A percentile compares a stretch with the other conserved stretches of the same genome.
phyloP scores from a whole-genome alignment of 192 early-diverging fungal species.

The Thoreauomyces humboldtii region DNA sequence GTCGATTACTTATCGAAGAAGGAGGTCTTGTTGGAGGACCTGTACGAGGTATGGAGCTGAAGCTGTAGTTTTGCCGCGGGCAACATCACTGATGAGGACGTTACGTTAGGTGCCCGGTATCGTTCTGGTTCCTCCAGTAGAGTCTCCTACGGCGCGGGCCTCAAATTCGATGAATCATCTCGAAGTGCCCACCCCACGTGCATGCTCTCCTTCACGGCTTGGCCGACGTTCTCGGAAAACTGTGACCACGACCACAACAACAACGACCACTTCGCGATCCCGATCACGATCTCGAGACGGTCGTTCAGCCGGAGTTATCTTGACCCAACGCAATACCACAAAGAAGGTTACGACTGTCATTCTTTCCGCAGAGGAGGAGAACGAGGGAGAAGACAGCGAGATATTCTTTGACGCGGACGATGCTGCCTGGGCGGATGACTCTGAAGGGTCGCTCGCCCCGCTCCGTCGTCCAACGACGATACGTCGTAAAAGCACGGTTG shows the following conservation, averaged over 20 bases:
- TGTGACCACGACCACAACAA: neutral
- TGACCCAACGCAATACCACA: neutral
- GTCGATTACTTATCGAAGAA: neutral
- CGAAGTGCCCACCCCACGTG: neutral
- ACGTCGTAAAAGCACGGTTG: neutral
- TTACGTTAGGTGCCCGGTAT: neutral
- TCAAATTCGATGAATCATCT: neutral
- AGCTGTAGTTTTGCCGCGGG: no score
- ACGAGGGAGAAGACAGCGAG: neutral
- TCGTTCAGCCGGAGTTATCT: neutral
- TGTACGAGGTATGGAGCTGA: neutral
- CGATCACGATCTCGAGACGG: constrained; percentile 1
- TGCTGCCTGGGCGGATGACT: neutral
- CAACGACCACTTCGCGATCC: neutral
- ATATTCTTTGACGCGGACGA: neutral
- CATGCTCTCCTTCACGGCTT: neutral
- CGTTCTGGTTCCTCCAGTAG: neutral
- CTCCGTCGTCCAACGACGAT: neutral
- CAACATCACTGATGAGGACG: no score
- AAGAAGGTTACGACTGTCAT: neutral
- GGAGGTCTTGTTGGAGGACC: neutral
- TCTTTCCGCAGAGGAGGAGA: neutral
- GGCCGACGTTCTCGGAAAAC: neutral
- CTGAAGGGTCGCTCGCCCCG: neutral
- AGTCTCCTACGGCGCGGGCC: neutral